A percentile compares a stretch with the other conserved stretches of the same genome.
Evolutionary conservation across 148 eudicot species (phyloP).

Genomic region (Polygonum maritimum): DNA sequence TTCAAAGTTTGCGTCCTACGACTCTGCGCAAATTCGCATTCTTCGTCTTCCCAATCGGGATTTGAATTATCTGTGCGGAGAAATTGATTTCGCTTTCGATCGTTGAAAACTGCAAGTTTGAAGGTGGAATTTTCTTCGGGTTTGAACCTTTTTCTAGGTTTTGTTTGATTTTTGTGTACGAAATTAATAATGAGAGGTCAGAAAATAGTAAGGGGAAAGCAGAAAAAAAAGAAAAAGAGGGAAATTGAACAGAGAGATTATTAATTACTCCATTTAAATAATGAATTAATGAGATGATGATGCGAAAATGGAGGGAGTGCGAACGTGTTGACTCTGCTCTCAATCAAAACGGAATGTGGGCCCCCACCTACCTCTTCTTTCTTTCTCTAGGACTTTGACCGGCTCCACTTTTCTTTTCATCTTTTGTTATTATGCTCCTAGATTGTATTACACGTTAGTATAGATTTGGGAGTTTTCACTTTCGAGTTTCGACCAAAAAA

Average conservation of each 20-base stretch:
- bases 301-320: slow-evolving; percentile 7
- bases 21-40: slow-evolving; percentile 1
- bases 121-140: neutral
- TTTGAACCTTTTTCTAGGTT: neutral
- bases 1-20: slow-evolving; percentile 6
- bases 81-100: neutral
- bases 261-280: neutral
- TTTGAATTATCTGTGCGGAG: neutral
- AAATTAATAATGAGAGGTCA: neutral
- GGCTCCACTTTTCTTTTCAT: neutral
- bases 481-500: too few species aligned
- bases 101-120: neutral
- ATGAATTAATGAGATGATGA: neutral
- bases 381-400: slow-evolving; percentile 1
- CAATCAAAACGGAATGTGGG: neutral
- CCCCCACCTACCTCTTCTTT: neutral
- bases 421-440: neutral
- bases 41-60: neutral
- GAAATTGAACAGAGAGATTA: neutral
- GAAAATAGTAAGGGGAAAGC: neutral
- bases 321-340: slow-evolving; percentile 3
- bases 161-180: neutral
- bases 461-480: too few species aligned
- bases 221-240: neutral
- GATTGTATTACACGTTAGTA: neutral